Base-by-base conservation (phyloP, 352 stramenopile genomes). In the Phytophthora rubi region DNA sequence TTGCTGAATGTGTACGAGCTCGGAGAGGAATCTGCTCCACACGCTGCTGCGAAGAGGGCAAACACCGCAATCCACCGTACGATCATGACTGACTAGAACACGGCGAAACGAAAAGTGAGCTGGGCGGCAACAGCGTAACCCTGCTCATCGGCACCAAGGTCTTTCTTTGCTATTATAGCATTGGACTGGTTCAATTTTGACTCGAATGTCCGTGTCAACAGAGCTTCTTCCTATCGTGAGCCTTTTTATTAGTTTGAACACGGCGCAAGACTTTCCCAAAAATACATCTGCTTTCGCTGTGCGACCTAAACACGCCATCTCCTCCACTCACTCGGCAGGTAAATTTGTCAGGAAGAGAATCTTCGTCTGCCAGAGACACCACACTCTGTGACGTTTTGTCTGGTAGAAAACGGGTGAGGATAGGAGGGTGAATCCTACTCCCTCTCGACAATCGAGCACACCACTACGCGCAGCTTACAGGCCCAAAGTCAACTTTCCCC, bases 351-450 rank as follows among this genome's bases (percentile, higher is more conserved):
- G 26, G 1, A 32, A 26, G 18, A 8, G 55, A 70, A 70, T 70
- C 63, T 70, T n/a, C 4, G 10, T 33, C 7, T 70, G 63, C 55
- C 33, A 70, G 63, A 70, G 62, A 70, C 56, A 32, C 62, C n/a
- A 39, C 55, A 16, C 21, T n/a, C 12, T 65, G 63, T 65, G 45
- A 16, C 55, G 63, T 59, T 58, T 42, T 42, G 35, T 42, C 35
- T 42, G 10, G 10, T 42, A 5, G 35, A 13, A 42, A 42, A 10
- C 35, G 35, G 35, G 35, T 15, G 35, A 42, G 35, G 35, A 42
- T 42, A 42, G 35, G 35, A 42, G 33, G 9, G 9, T 3, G 7
- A 39, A 39, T 39, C 33, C 35, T 42, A 13, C 35, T 42, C 9
- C 35, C 28, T 53, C 26, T 66, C 48, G 45, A 7, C 39, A 55